phyloP scores from a whole-genome alignment of 2,329 filamentous ascomycete species.

The Exutisphaerella laricina region DNA sequence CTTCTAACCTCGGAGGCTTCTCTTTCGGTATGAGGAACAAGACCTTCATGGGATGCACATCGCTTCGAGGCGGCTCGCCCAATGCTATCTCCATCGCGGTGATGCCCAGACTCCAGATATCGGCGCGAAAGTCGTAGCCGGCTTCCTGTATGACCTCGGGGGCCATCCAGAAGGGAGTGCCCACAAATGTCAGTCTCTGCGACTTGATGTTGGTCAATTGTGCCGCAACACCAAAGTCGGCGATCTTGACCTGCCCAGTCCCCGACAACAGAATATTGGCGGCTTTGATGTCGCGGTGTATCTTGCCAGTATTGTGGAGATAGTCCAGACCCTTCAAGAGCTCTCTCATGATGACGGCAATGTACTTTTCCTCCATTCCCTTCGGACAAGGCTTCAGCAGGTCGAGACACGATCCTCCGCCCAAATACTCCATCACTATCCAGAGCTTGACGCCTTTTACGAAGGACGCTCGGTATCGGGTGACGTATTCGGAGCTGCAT shows the following conservation, averaged over 20 bases:
- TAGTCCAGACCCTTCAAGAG: conserved; percentile 87
- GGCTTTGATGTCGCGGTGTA: conserved; percentile 97
- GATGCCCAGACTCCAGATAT: conserved; percentile 90
- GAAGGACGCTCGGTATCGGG: conserved; percentile 94
- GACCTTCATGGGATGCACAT: conserved; percentile 89
- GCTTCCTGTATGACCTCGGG: conserved; percentile 90
- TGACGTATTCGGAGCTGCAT: conserved; percentile 88
- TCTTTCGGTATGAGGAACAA: conserved; percentile 88
- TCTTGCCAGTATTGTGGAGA: conserved; percentile 86
- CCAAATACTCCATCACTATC: conserved; percentile 99
- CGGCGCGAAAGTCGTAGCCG: conserved; percentile 78
- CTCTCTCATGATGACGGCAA: conserved; percentile 90
- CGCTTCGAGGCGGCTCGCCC: conserved; percentile 80
- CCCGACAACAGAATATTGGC: conserved; percentile 94
- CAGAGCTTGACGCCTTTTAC: conserved; percentile 94
- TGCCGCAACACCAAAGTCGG: conserved; percentile 94
- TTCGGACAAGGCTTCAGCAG: conserved; percentile 76
- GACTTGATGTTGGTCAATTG: conserved; percentile 98
- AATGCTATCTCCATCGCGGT: conserved; percentile 85
- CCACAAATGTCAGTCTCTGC: conserved; percentile 94
- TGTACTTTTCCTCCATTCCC: conserved; percentile 75
- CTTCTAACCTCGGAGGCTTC: conserved; percentile 75
- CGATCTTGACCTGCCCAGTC: conserved; percentile 81
- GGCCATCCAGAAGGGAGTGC: conserved; percentile 96
- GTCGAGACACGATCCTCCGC: conserved; percentile 91